A percentile compares a stretch with the other conserved stretches of the same genome.
Evolutionary conservation across 495 filamentous ascomycete species (phyloP).

Genomic region (Coniosporium apollinis): DNA sequence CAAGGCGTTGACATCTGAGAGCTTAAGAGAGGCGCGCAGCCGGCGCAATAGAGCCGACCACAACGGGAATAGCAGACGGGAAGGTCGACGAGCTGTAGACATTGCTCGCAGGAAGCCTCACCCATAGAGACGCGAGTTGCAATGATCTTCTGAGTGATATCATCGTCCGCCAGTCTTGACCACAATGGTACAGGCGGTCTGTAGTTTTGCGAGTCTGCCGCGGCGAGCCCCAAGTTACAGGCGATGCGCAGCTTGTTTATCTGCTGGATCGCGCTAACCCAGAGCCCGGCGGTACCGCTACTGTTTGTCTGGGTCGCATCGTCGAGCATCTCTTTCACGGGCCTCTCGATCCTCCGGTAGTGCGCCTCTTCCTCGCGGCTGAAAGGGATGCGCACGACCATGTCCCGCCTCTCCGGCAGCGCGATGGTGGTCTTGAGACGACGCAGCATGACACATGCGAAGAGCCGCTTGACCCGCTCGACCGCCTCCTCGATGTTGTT

Average conservation of each 20-base stretch:
- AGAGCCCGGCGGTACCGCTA: conserved; percentile 2
- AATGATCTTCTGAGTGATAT: background rate
- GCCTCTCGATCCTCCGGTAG: conserved; percentile 15
- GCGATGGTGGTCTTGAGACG: conserved; percentile 22
- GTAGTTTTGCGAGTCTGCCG: background rate
- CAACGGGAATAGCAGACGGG: background rate
- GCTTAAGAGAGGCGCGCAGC: background rate
- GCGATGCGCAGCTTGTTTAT: conserved; percentile 26
- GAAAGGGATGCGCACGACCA: conserved; percentile 16
- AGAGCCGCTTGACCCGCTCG: conserved; percentile 22
- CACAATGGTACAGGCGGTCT: background rate
- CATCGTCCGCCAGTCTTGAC: background rate
- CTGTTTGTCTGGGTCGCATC: conserved; percentile 2
- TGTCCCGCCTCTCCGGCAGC: conserved; percentile 18
- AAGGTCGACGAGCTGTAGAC: background rate
- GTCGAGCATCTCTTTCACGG: conserved; percentile 15
- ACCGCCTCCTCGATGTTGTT: conserved; percentile 20
- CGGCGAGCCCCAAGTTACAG: conserved; percentile 24
- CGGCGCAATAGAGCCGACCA: background rate
- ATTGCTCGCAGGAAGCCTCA: background rate
- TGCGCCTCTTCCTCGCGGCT: conserved; percentile 14
- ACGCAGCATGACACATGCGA: conserved; percentile 21
- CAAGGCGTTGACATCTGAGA: background rate
- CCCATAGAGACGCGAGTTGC: background rate
- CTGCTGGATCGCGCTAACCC: conserved; percentile 24